Conservation (phyloP, 2,329 filamentous ascomycete genomes). For the Atkinsonella texensis region DNA sequence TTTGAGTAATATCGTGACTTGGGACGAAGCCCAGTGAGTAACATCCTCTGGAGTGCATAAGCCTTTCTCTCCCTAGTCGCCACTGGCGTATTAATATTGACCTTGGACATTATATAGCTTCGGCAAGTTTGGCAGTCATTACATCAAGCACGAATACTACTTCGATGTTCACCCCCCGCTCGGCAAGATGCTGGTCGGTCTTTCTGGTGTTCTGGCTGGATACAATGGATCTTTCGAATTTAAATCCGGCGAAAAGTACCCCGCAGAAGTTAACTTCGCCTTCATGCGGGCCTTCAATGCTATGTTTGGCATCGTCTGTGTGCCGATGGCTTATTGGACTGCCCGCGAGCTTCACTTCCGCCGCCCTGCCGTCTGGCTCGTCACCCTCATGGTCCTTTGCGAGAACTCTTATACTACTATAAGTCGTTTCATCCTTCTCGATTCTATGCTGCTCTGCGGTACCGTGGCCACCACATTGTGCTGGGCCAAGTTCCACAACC, state of each 20-base stretch:
- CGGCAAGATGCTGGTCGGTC: constrained; percentile 94
- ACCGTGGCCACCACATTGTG: constrained; percentile 96
- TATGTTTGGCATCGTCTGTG: constrained; percentile 81
- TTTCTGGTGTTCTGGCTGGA: constrained; percentile 90
- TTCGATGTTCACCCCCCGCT: constrained; percentile 85
- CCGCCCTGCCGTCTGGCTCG: constrained; percentile 81
- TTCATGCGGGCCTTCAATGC: constrained; percentile 99
- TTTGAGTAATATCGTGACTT: constrained; percentile 53
- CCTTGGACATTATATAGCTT: constrained; percentile 42
- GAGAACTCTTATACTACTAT: constrained; percentile 99
- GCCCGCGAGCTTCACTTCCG: constrained; percentile 81
- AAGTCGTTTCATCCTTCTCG: constrained; percentile 92
- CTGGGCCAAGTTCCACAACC: constrained; percentile 92
- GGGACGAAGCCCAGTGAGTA: constrained; percentile 53
- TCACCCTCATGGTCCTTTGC: constrained; percentile 93
- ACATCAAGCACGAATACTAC: constrained; percentile 98
- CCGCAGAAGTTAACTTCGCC: constrained; percentile 86
- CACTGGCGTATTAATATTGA: constrained; percentile 3
- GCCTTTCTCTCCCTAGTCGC: neutral
- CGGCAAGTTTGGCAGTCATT: constrained; percentile 97
- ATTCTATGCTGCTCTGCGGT: constrained; percentile 97
- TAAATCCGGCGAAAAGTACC: constrained; percentile 95
- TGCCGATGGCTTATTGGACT: constrained; percentile 91
- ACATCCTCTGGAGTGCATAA: neutral
- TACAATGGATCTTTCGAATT: constrained; percentile 99